phyloP scores from a whole-genome alignment of 139 green algal genomes.

The Asterochloris erici region DNA sequence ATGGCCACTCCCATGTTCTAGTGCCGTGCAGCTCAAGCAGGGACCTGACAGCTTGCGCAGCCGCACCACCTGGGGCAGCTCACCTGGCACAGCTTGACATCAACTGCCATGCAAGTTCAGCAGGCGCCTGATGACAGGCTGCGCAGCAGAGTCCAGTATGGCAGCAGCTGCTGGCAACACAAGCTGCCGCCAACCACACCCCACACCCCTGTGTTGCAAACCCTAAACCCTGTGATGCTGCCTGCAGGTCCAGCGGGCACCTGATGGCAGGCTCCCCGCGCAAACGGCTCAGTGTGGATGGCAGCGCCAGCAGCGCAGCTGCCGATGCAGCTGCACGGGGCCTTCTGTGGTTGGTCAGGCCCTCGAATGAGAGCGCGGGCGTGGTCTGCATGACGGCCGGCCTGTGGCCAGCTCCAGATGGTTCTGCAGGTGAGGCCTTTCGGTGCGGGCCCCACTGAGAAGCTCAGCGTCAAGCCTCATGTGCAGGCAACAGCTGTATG shows the following conservation, averaged over 20 bases:
- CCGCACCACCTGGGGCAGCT: too few species aligned
- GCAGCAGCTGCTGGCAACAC: not conserved
- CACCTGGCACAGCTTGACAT: too few species aligned
- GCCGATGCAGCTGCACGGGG: conserved; percentile 13
- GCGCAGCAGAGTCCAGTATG: too few species aligned
- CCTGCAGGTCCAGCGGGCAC: too few species aligned
- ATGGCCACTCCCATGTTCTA: too few species aligned
- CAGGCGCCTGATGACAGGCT: too few species aligned
- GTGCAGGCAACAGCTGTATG: not conserved
- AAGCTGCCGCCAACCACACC: not conserved
- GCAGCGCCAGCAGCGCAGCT: conserved; percentile 3
- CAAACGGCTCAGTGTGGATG: not conserved
- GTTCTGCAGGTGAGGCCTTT: not conserved
- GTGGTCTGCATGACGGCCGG: conserved; percentile 13
- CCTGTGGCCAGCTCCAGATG: conserved; percentile 5
- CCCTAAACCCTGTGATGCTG: too few species aligned
- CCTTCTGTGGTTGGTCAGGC: conserved; percentile 7
- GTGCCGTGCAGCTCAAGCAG: too few species aligned
- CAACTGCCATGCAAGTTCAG: too few species aligned
- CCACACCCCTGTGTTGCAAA: not conserved
- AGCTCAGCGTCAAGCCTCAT: not conserved
- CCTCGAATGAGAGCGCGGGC: not conserved
- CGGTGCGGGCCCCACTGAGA: not conserved
- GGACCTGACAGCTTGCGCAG: too few species aligned
- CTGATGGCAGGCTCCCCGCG: not conserved